Conservation (phyloP, 805 yeast genomes). For the Candida maris region DNA sequence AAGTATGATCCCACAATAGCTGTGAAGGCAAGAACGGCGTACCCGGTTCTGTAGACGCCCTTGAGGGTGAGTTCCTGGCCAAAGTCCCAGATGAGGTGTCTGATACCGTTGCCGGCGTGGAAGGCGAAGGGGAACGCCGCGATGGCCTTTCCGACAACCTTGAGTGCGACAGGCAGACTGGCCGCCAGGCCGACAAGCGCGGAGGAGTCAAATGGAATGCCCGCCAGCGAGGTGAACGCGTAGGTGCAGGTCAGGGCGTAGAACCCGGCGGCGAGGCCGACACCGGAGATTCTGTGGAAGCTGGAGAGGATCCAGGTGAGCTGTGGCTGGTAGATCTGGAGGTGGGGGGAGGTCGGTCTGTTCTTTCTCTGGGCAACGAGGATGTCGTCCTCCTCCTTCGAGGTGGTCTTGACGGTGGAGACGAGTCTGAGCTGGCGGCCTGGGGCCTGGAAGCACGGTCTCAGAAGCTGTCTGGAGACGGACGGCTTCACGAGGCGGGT, state of each 20-base stretch:
- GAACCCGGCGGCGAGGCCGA: conserved; percentile 72
- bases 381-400: conserved; percentile 61
- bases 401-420: conserved; percentile 49
- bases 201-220: conserved; percentile 53
- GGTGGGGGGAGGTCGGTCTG: conserved; percentile 91
- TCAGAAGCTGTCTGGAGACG: conserved; percentile 13
- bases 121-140: conserved; percentile 81
- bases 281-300: conserved; percentile 86
- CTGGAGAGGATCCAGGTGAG: conserved; percentile 78
- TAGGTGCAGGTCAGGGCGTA: conserved; percentile 74
- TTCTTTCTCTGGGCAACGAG: conserved; percentile 76
- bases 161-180: conserved; percentile 59
- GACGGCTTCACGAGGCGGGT: conserved; percentile 5
- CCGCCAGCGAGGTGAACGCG: conserved; percentile 65
- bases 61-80: conserved; percentile 75
- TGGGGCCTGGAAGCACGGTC: conserved; percentile 12
- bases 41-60: conserved; percentile 93
- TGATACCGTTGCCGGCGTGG: conserved; percentile 83
- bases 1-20: conserved; percentile 57
- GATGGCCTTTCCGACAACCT: conserved; percentile 61
- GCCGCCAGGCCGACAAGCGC: conserved; percentile 52
- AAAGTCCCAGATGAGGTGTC: conserved; percentile 93
- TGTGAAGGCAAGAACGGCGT: conserved; percentile 68
- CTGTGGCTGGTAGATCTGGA: conserved; percentile 88
- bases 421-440: conserved; percentile 26